Conservation (phyloP, 139 green algal genomes). For the Spirogloea muscicola region DNA sequence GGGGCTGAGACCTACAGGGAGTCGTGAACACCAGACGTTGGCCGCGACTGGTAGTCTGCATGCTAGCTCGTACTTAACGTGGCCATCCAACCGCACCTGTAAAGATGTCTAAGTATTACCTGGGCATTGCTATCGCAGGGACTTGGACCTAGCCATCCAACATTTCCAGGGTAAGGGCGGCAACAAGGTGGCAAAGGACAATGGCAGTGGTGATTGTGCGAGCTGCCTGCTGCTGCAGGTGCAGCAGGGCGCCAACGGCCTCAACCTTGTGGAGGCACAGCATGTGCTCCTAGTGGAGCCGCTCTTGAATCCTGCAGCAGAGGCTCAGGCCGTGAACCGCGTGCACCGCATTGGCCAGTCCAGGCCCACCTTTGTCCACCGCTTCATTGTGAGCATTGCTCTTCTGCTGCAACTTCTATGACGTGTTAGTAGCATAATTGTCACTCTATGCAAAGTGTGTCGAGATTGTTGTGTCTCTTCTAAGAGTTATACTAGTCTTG, state of each 20-base stretch:
- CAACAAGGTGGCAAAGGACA: neutral
- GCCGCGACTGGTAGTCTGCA: too few relatives aligned
- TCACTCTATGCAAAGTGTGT: too few relatives aligned
- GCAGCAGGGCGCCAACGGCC: slow-evolving; percentile 33
- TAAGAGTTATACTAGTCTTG: too few relatives aligned
- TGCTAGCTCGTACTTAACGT: too few relatives aligned
- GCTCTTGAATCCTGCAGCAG: slow-evolving; percentile 34
- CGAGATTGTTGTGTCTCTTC: too few relatives aligned
- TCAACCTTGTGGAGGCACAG: slow-evolving; percentile 50
- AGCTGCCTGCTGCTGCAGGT: slow-evolving; percentile 48
- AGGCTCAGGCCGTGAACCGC: slow-evolving; percentile 49
- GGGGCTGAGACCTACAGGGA: too few relatives aligned
- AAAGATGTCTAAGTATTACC: too few relatives aligned
- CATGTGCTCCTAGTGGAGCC: slow-evolving; percentile 55
- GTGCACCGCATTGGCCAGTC: slow-evolving; percentile 55
- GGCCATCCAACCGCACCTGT: too few relatives aligned
- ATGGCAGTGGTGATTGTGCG: neutral
- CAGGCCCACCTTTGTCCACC: slow-evolving; percentile 49
- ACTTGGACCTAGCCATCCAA: neutral
- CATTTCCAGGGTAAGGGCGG: neutral
- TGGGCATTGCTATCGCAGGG: too few relatives aligned
- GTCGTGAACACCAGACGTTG: too few relatives aligned
- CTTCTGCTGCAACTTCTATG: too few relatives aligned
- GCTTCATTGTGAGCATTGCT: slow-evolving; percentile 60
- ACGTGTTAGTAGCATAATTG: too few relatives aligned